Base-by-base conservation (phyloP, 371 early-diverging fungal genomes). In the Mucor mucedo region DNA sequence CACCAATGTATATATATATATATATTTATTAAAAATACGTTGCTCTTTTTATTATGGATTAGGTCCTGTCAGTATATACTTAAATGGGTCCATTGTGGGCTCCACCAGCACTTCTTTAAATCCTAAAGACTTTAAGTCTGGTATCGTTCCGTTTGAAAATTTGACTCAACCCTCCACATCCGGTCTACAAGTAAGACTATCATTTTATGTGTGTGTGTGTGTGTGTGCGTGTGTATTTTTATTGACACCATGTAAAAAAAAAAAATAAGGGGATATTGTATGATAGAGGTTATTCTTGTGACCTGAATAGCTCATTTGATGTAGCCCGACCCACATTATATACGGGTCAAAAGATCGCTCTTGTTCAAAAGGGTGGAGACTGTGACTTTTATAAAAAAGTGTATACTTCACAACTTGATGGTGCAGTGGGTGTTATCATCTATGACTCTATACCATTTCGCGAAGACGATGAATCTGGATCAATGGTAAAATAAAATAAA, bases 271-370 rank as follows among this genome's bases (percentile, higher is more conserved):
- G 81, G 8, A 65, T 74, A n/a, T 42, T 80, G 6, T 80, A 80
- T 50, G 78, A 80, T 62, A 69, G 78, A 54, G 78, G 76, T 27
- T 61, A 63, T 27, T 78, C 78, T 47, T 80, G 81, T 58, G 68
- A 69, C 55, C 30, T 58, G 11, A 58, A 71, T n/a, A 58, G 61
- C 47, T 56, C 66, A 9, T 60, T 65, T 33, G 63, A 42, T 35
- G 45, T 63, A 44, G 60, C 54, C 9, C 56, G 35, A 28, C 72
- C 76, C 11, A 29, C 57, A 33, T 40, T 77, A 1, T 60, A 60
- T 13, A 68, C 63, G 4, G 68, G 65, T 48, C 65, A 54, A 32
- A 79, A 76, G 60, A 80, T 80, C 28, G 81, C 81, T 8, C 68
- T 80, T 41, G 76, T 78, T 2, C 56, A 63, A 35, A 69, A 71